Base-by-base conservation (phyloP, 345 rosid genomes). In the Aquilaria sinensis region DNA sequence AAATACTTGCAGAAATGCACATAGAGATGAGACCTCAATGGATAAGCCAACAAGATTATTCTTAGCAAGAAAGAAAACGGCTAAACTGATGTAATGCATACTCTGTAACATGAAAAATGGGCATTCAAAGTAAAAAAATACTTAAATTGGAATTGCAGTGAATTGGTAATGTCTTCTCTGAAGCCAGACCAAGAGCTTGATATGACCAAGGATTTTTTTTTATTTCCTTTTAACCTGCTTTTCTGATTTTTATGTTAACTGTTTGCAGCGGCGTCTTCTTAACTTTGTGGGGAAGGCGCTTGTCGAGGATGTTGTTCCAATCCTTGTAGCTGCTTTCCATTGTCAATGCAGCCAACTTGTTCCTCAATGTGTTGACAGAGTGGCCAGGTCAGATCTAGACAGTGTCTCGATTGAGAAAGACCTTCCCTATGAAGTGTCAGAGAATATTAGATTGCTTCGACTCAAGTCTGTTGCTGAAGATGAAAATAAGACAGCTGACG, bases 321-420 rank as follows among this genome's bases (percentile, higher is more conserved):
- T 94, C 65, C 92, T 90, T 15, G 74, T 78, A 68, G 97, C 74
- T 60, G 97, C 96, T 57, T 88, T 81, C 75, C 92, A 83, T 65
- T 94, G 99, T 73, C 82, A 86, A 66, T 72, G 75, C 66, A 73
- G 62, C 66, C 90, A 86, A 68, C 97, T 94, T 67, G 73, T 82
- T 58, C 70, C 69, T 58, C 91, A 79, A 29, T 94, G 99, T 69
- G 72, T 81, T 46, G 92, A 88, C 63, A 85, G 90, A 81, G 85
- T 94, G 43, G 90, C 90, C n/a, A 75, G 81, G 57, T 94, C 99
- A 0, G 88, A 86, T 77, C 80, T 94, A 61, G 99, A 86, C 47
- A 68, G 55, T 68, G 70, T 85, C 67, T 79, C 75, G 47, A 80
- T 90, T 23, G 91, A 90, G 72, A 94, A 86, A 71, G 96, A 90